A percentile compares a stretch with the other conserved stretches of the same genome.
Evolutionary conservation across 805 yeast species (phyloP).

Genomic region (Wickerhamiella galacta): DNA sequence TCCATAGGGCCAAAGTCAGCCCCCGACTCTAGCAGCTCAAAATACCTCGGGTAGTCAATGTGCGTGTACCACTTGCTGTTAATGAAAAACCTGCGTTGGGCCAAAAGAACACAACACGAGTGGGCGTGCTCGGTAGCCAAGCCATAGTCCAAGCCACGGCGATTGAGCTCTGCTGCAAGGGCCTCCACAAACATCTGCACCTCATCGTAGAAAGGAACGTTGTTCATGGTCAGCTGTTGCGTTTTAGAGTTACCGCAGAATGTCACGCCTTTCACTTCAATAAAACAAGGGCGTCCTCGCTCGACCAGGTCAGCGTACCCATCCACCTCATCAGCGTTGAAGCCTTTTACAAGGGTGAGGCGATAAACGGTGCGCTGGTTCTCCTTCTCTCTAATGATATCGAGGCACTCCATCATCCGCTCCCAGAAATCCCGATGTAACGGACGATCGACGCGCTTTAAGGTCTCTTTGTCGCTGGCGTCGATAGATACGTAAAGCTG

Average conservation of each 20-base stretch:
- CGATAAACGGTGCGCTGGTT: slow-evolving; percentile 87
- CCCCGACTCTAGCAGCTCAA: slow-evolving; percentile 51
- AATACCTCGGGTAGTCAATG: slow-evolving; percentile 64
- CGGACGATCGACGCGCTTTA: slow-evolving; percentile 77
- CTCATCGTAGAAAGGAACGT: slow-evolving; percentile 87
- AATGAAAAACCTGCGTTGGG: slow-evolving; percentile 52
- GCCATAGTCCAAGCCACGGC: slow-evolving; percentile 56
- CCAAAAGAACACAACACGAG: slow-evolving; percentile 79
- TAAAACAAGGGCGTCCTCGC: slow-evolving; percentile 67
- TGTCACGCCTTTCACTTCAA: slow-evolving; percentile 89
- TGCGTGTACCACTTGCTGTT: slow-evolving; percentile 75
- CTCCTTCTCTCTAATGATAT: slow-evolving; percentile 55
- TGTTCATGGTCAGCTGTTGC: slow-evolving; percentile 85
- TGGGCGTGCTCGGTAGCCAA: slow-evolving; percentile 93
- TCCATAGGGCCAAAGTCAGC: slow-evolving; percentile 60
- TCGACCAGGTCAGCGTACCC: slow-evolving; percentile 81
- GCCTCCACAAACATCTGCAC: slow-evolving; percentile 58
- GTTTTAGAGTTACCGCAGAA: slow-evolving; percentile 89
- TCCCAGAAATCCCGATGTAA: slow-evolving; percentile 88
- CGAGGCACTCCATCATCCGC: slow-evolving; percentile 62
- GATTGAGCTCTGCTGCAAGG: slow-evolving; percentile 42
- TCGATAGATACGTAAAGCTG: slow-evolving; percentile 87
- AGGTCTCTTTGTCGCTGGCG: slow-evolving; percentile 71
- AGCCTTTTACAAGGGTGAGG: slow-evolving; percentile 79
- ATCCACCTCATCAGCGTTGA: slow-evolving; percentile 57